Base-by-base conservation (phyloP, 1,284 basidiomycete species). In the Takashimella tepidaria region DNA sequence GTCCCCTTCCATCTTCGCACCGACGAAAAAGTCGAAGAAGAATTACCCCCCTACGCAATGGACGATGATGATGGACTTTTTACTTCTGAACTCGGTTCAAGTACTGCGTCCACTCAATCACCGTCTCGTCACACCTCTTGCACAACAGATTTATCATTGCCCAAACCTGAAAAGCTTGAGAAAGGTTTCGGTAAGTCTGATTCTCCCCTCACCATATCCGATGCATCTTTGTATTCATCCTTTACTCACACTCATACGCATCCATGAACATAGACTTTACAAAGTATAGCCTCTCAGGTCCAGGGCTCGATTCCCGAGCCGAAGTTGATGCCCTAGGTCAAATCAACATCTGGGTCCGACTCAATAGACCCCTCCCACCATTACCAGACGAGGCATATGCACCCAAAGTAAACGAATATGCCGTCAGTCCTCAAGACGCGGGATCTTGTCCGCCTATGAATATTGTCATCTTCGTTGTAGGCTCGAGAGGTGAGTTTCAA, bases 381-480 rank as follows among this genome's bases (percentile, higher is more conserved):
- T 66, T 83, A 4, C 80, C 80, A 2, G 60, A 70, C 41, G 78
- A 79, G 41, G 31, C 31, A 8, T 76, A 81, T 59, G 78, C 79
- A 2, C 53, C 61, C 24, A 27, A 79, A 11, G 79, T 83, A 4
- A 67, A 77, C 22, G 82, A 84, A 61, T 81, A 79, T 62, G 80
- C 76, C 1, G 68, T 82, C 4, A 82, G 82, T 59, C 73, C 49
- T 74, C 74, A 73, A 6, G 45, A 43, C n/a, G 47, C 51, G 21
- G 53, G 51, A 21, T 51, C 61, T 22, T 69, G 68, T 47, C 66
- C 70, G 3, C 82, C 83, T 0, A 64, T 85, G 66, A 83, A 77
- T 58, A 81, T 85, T 25, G 80, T 84, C 44, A 81, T 84, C 46
- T 83, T 84, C 80, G 81, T 84, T 51, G 82, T 84, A 11, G 83